Percentiles rank a stretch among this genome's conserved stretches.
phyloP scores from a whole-genome alignment of 495 filamentous ascomycete genomes.

The Penicillium samsonianum region DNA sequence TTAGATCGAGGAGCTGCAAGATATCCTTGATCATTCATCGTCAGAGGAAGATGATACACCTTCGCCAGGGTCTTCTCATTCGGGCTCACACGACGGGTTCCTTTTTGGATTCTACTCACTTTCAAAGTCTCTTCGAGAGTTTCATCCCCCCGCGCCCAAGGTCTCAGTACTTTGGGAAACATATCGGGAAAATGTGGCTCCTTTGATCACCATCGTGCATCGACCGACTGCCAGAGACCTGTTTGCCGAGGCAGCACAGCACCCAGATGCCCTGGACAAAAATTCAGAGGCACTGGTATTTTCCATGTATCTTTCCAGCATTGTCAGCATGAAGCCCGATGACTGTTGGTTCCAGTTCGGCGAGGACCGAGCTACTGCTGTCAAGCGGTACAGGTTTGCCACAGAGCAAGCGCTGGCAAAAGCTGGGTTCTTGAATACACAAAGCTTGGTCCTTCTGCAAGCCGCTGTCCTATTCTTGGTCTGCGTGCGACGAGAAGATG shows the following conservation, averaged over 20 bases:
- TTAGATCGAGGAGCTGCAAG: conserved; percentile 71
- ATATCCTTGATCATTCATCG: conserved; percentile 65
- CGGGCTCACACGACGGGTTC: conserved; percentile 66
- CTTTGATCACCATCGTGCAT: conserved; percentile 69
- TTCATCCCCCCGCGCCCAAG: conserved; percentile 59
- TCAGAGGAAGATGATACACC: conserved; percentile 65
- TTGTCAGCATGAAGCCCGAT: conserved; percentile 62
- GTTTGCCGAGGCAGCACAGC: conserved; percentile 45
- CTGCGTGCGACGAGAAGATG: conserved; percentile 64
- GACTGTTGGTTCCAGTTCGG: conserved; percentile 41
- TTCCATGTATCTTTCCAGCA: conserved; percentile 73
- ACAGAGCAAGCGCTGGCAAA: conserved; percentile 76
- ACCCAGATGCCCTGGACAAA: conserved; percentile 57
- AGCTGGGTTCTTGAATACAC: conserved; percentile 71
- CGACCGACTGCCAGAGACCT: conserved; percentile 57
- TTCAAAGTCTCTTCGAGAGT: conserved; percentile 45
- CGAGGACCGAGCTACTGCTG: conserved; percentile 43
- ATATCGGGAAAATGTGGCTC: conserved; percentile 71
- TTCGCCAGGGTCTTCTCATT: conserved; percentile 54
- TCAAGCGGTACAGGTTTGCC: conserved; percentile 74
- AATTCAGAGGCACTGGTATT: conserved; percentile 74
- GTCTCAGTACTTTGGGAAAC: conserved; percentile 68
- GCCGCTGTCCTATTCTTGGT: conserved; percentile 74
- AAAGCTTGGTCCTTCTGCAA: conserved; percentile 74
- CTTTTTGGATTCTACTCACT: conserved; percentile 69